Evolutionary conservation across 2,329 filamentous ascomycete species (phyloP).

Genomic region (Pyrenochaeta sp.): DNA sequence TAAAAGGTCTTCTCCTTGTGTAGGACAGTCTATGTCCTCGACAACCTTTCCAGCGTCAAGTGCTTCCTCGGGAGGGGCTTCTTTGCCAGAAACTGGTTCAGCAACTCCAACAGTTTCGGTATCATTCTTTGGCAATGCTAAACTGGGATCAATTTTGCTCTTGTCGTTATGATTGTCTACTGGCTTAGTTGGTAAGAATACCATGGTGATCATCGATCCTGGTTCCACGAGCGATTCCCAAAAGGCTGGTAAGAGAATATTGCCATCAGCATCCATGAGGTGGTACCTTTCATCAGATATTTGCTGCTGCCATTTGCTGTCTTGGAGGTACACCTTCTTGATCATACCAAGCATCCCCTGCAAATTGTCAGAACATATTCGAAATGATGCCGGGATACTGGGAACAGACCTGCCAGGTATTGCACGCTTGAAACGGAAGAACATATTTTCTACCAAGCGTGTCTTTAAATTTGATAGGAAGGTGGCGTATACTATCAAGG

Average conservation of each 20-base stretch:
- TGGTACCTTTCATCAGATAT: constrained; percentile 5
- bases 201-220: constrained; percentile 10
- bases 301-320: not conserved
- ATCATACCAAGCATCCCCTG: constrained; percentile 11
- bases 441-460: constrained; percentile 15
- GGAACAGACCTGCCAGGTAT: constrained; percentile 14
- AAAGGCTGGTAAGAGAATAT: constrained; percentile 8
- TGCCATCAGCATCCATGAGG: constrained; percentile 4
- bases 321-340: constrained; percentile 3
- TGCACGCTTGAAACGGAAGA: constrained; percentile 14
- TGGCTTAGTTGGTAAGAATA: constrained; percentile 7
- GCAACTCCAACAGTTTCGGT: too few relatives aligned
- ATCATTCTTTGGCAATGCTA: too few relatives aligned
- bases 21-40: too few relatives aligned
- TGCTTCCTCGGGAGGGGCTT: too few relatives aligned
- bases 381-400: not conserved
- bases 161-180: too few relatives aligned
- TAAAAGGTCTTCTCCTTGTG: too few relatives aligned
- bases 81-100: too few relatives aligned
- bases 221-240: constrained; percentile 13
- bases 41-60: too few relatives aligned
- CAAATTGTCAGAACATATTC: constrained; percentile 2
- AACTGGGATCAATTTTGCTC: too few relatives aligned
- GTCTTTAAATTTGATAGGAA: constrained; percentile 19
- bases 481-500: not conserved